phyloP scores from a whole-genome alignment of 2,329 filamentous ascomycete species.

The Aspergillus felis region DNA sequence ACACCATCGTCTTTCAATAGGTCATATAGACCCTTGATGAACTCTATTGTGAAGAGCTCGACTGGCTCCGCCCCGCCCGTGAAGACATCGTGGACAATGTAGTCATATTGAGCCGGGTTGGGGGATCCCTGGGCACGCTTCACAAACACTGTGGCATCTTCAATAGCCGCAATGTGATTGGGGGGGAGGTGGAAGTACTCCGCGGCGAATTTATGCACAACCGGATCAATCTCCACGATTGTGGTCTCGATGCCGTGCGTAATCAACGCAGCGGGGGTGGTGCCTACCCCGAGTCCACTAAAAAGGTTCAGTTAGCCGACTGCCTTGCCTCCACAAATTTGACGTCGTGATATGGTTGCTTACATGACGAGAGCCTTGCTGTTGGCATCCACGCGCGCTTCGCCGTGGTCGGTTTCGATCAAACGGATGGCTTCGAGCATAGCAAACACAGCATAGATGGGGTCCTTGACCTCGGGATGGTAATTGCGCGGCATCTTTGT shows the following conservation, averaged over 20 bases:
- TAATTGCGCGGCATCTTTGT: conserved; percentile 50
- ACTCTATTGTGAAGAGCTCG: conserved; percentile 80
- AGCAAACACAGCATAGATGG: conserved; percentile 92
- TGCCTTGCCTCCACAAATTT: neutral
- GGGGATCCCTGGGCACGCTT: conserved; percentile 45
- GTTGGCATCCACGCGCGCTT: conserved; percentile 52
- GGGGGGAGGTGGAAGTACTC: conserved; percentile 76
- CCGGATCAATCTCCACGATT: conserved; percentile 89
- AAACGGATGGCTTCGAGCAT: conserved; percentile 91
- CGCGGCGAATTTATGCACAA: conserved; percentile 76
- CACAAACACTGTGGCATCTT: conserved; percentile 73
- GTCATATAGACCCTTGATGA: conserved; percentile 65
- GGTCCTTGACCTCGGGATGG: conserved; percentile 64
- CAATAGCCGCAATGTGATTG: conserved; percentile 75
- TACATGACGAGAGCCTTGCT: conserved; percentile 83
- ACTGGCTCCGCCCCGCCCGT: conserved; percentile 92
- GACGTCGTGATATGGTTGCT: conserved; percentile 28
- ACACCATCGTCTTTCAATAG: conserved; percentile 75
- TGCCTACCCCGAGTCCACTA: conserved; percentile 87
- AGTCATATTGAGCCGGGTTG: conserved; percentile 63
- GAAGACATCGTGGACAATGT: conserved; percentile 96
- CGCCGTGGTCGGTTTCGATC: conserved; percentile 53
- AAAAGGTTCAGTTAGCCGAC: conserved; percentile 13
- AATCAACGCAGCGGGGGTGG: conserved; percentile 80
- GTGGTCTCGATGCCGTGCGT: conserved; percentile 88